These are phyloP conservation scores for Corrigiola litoralis DNA, from an alignment of 179 eudicot genomes.

Conservation along the genomic window DNA sequence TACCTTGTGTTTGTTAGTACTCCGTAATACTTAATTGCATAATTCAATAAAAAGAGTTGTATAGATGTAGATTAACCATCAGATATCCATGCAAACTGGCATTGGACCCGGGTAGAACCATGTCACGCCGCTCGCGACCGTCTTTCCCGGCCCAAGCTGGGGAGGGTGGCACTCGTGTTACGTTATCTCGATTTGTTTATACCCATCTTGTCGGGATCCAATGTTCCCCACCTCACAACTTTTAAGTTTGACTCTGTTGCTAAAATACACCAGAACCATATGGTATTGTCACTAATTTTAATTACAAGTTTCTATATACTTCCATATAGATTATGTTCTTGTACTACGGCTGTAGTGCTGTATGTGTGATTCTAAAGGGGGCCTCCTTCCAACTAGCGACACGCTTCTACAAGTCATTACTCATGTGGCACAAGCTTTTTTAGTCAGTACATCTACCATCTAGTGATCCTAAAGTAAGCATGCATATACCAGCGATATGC, in stretches of 20 bases:
- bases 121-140: conserved; percentile 6
- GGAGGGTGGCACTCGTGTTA: not conserved
- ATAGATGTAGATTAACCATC: not conserved
- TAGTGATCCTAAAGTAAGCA: no score
- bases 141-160: conserved; percentile 7
- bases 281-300: conserved; percentile 18
- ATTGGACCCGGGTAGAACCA: conserved; percentile 15
- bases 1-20: not conserved
- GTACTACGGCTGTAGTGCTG: not conserved
- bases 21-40: no score
- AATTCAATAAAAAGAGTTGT: no score
- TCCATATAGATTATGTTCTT: not conserved
- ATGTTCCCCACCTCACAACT: conserved; percentile 16
- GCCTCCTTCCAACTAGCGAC: no score
- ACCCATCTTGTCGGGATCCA: conserved; percentile 26
- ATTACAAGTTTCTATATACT: not conserved
- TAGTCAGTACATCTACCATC: no score
- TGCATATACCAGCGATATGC: no score
- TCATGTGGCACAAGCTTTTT: no score
- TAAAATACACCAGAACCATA: conserved; percentile 12
- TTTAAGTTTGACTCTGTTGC: conserved; percentile 23
- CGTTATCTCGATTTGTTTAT: not conserved
- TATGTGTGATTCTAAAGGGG: no score
- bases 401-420: no score
- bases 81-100: not conserved